These are phyloP conservation scores for Cinchona pubescens DNA, from an alignment of 257 asterid species.

Conservation along the genomic window DNA sequence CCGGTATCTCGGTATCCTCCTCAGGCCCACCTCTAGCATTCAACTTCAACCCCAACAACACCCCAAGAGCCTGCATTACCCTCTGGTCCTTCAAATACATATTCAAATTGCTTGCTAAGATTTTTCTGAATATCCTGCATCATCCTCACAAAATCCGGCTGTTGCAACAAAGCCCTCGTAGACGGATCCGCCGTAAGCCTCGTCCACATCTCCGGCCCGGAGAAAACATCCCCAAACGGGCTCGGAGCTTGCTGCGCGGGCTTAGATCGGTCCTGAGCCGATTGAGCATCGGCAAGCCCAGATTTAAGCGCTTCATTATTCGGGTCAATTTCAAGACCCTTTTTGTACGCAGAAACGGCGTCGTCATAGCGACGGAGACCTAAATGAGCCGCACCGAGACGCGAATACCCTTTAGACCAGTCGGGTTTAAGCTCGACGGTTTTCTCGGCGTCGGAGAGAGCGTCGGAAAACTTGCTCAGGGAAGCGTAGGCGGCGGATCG, in stretches of 20 bases:
- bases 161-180: conserved; percentile 57
- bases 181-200: conserved; percentile 61
- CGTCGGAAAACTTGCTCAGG: conserved; percentile 52
- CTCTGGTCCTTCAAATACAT: conserved; percentile 76
- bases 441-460: conserved; percentile 77
- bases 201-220: conserved; percentile 92
- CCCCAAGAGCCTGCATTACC: conserved; percentile 83
- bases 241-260: conserved; percentile 20
- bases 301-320: conserved; percentile 74
- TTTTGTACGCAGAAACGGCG: conserved; percentile 64
- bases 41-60: conserved; percentile 59
- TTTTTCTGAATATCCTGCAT: conserved; percentile 88
- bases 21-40: conserved; percentile 47
- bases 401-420: conserved; percentile 86
- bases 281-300: conserved; percentile 75
- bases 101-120: conserved; percentile 60
- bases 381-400: conserved; percentile 79
- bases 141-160: conserved; percentile 77
- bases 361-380: conserved; percentile 61
- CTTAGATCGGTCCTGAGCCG: conserved; percentile 40
- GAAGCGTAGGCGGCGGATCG: conserved; percentile 95
- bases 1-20: conserved; percentile 48
- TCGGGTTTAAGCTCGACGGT: conserved; percentile 85
- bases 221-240: conserved; percentile 80
- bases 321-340: conserved; percentile 85